Base-by-base conservation (phyloP, 345 rosid genomes). In the Odontarrhena argentea region DNA sequence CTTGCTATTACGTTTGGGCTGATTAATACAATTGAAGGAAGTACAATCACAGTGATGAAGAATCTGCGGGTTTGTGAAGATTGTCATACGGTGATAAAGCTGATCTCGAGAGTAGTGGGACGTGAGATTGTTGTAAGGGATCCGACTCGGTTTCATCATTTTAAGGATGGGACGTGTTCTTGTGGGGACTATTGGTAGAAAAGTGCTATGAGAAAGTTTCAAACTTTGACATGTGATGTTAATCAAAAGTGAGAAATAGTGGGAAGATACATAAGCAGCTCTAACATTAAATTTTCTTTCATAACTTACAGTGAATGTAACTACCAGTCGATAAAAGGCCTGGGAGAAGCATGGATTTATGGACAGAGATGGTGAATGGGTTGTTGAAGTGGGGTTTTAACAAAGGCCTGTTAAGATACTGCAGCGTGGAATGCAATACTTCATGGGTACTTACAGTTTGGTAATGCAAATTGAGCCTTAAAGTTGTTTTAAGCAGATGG, bases 361-460 rank as follows among this genome's bases (percentile, higher is more conserved):
- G 91, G 89, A 88, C 89, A 11, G 77, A 84, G 0, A 85, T 91
- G 86, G 55, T 91, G 9, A 71, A 82, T 76, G 93, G 96, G 61
- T 85, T 79, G 67, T 73, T 88, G 42, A 78, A 55, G 61, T 74
- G 68, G 2, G 93, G 57, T 91, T 91, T 76, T 41, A 45, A 71
- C 76, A 75, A 38, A 85, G 85, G 86, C 91, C 88, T 1, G 47
- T 37, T 18, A 57, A 81, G 96, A 91, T 81, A 74, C 60, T 15
- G 88, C 83, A 0, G 87, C 96, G 0, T 86, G 92, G 89, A 88
- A 91, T 51, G 74, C 87, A 0, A 88, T 91, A 96, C 41, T 85
- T 77, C 47, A 79, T 79, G 97, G 97, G 62, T 88, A 81, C 65
- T 82, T 72, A 49, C 71, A 70, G 80, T 37, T 65, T 22, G 84